These are phyloP conservation scores for Mycosphaerella sp. DNA, from an alignment of 2,329 filamentous ascomycete genomes.

Conservation along the genomic window DNA sequence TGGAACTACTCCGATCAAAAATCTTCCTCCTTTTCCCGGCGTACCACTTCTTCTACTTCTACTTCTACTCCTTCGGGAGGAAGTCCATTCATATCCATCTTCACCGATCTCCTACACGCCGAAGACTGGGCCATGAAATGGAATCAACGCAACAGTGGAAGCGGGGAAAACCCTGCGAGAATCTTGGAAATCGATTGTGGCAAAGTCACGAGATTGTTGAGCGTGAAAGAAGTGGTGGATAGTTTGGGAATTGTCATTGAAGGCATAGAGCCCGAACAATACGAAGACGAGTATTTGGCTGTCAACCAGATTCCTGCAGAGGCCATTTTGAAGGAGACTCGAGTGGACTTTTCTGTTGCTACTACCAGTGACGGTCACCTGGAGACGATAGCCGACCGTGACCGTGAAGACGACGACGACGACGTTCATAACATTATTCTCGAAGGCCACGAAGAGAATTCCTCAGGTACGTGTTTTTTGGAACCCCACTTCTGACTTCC, in stretches of 20 bases:
- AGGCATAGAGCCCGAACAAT: not conserved
- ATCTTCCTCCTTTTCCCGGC: too few species aligned
- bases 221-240: constrained; percentile 9
- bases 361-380: too few species aligned
- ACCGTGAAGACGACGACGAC: too few species aligned
- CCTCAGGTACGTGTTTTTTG: too few species aligned
- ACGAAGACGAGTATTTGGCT: constrained; percentile 14
- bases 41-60: too few species aligned
- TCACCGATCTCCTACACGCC: constrained; percentile 9
- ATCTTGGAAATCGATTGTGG: constrained; percentile 9
- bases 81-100: constrained; percentile 13
- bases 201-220: constrained; percentile 14
- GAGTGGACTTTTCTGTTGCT: not conserved
- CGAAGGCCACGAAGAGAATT: too few species aligned
- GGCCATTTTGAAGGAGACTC: constrained; percentile 7
- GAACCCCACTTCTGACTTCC: too few species aligned
- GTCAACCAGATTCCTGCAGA: constrained; percentile 14
- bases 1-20: not conserved
- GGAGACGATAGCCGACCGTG: too few species aligned
- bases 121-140: constrained; percentile 13
- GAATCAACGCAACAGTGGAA: constrained; percentile 7
- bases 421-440: too few species aligned
- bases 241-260: constrained; percentile 6
- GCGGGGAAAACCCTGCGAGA: not conserved
- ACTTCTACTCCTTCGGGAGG: too few species aligned